Conservation (phyloP, 345 rosid genomes). For the Eucalyptus melliodora region DNA sequence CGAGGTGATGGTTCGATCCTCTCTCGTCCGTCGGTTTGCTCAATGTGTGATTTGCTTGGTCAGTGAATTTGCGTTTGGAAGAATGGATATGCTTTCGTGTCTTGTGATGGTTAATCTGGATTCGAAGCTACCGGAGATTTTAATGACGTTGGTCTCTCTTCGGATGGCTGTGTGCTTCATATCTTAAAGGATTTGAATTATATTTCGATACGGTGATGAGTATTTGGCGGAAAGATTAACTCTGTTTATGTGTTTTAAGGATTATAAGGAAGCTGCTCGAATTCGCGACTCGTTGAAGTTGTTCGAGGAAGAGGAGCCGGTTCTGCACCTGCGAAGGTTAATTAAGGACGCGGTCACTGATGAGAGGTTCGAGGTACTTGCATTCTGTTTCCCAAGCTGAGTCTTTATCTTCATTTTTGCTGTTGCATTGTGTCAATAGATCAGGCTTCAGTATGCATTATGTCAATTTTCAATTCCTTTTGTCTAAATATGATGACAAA, state of each 20-base stretch:
- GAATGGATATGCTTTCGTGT: neutral
- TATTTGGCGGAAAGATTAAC: neutral
- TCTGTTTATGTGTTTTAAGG: constrained; percentile 4
- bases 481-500: neutral
- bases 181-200: neutral
- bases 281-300: constrained; percentile 46
- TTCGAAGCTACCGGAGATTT: neutral
- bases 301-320: constrained; percentile 65
- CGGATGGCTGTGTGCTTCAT: neutral
- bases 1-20: neutral
- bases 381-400: neutral
- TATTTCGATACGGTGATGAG: neutral
- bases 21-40: neutral
- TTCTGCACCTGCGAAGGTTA: constrained; percentile 34
- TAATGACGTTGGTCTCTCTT: neutral
- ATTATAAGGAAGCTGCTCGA: constrained; percentile 64
- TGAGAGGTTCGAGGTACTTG: constrained; percentile 51
- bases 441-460: neutral
- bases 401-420: neutral
- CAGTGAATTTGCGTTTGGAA: neutral
- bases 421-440: neutral
- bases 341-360: constrained; percentile 39
- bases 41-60: neutral
- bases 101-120: neutral
- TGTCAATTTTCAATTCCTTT: neutral